A percentile compares a stretch with the other conserved stretches of the same genome.
phyloP scores from a whole-genome alignment of 2,329 filamentous ascomycete genomes.

The Aspergillus flavus region DNA sequence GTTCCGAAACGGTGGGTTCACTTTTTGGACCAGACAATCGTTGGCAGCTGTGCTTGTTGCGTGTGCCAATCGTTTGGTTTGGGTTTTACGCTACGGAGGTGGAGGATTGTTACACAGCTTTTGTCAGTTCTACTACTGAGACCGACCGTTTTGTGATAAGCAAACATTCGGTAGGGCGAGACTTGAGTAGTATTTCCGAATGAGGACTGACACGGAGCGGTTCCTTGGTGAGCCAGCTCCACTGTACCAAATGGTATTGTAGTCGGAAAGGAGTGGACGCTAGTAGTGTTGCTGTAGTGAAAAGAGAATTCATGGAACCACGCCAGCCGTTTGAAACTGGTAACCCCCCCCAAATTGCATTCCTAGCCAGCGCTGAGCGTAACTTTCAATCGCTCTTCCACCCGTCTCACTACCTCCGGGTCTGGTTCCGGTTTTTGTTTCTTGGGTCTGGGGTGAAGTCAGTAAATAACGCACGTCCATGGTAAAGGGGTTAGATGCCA shows the following conservation, averaged over 20 bases:
- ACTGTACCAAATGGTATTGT: neutral
- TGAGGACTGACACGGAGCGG: neutral
- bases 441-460: slow-evolving; percentile 37
- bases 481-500: neutral
- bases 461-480: neutral
- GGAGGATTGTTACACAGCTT: neutral
- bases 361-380: slow-evolving; percentile 13
- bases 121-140: neutral
- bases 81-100: neutral
- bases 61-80: neutral
- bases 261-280: neutral
- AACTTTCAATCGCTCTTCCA: slow-evolving; percentile 42
- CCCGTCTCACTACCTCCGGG: slow-evolving; percentile 39
- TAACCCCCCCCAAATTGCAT: neutral
- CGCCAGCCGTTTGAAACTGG: neutral
- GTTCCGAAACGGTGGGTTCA: neutral
- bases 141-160: neutral
- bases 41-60: neutral
- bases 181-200: neutral
- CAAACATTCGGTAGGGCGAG: too few species aligned
- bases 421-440: slow-evolving; percentile 43
- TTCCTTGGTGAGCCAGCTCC: neutral
- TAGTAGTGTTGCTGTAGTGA: neutral
- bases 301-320: neutral
- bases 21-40: neutral